Evolutionary conservation across 768 basidiomycete species (phyloP).

Genomic region (Lentinula lateritia): DNA sequence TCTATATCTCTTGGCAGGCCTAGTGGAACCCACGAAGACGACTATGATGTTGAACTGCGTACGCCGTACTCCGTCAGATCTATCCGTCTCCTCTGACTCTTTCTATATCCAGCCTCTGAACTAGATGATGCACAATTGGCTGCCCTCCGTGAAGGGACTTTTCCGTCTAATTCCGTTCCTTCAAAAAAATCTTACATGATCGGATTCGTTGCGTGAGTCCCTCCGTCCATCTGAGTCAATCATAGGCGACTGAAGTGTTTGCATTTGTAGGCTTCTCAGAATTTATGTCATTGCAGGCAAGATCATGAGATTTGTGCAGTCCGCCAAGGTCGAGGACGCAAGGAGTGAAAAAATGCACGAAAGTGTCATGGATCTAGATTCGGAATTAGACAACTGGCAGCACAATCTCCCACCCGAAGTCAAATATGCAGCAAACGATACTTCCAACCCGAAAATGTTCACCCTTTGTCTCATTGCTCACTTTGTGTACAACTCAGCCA

Average conservation of each 20-base stretch:
- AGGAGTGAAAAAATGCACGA: conserved; percentile 4
- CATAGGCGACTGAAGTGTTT: not conserved
- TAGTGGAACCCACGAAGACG: conserved; percentile 14
- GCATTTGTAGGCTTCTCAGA: conserved; percentile 7
- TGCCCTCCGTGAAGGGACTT: conserved; percentile 5
- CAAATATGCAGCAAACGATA: conserved; percentile 10
- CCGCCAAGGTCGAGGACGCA: conserved; percentile 10
- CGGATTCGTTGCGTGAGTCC: conserved; percentile 14
- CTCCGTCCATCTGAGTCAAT: not conserved
- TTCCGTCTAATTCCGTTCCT: not conserved
- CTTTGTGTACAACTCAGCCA: conserved; percentile 15
- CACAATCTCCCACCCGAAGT: conserved; percentile 9
- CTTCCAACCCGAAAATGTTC: conserved; percentile 10
- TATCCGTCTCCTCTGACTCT: not conserved
- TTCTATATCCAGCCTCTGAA: conserved; percentile 9
- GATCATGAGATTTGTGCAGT: conserved; percentile 13
- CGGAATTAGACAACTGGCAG: conserved; percentile 11
- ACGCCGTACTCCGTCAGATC: not conserved
- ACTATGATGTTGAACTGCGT: conserved; percentile 15
- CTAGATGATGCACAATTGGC: conserved; percentile 13
- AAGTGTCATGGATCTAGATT: conserved; percentile 8
- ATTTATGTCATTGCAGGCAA: conserved; percentile 15
- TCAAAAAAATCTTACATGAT: conserved; percentile 9
- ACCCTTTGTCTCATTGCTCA: conserved; percentile 13
- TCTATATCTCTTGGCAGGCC: conserved; percentile 15